Evolutionary conservation across 2,329 filamentous ascomycete genomes (phyloP).

Genomic region (Cladosporium phlei): DNA sequence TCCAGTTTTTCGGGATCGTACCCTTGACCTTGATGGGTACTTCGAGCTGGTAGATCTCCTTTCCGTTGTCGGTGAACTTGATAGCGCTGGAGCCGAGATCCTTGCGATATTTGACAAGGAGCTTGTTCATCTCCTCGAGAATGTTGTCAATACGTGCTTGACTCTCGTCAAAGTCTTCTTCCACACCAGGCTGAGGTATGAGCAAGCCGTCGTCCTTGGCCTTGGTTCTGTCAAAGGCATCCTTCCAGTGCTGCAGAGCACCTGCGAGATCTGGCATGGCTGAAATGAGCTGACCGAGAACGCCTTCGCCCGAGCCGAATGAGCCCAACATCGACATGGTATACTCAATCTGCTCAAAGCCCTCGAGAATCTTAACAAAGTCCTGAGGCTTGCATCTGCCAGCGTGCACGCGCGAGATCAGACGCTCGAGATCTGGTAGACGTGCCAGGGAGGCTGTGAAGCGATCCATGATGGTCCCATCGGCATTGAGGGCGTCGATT

Average conservation of each 20-base stretch:
- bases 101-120: conserved; percentile 67
- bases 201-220: conserved; percentile 76
- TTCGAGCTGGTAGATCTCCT: conserved; percentile 95
- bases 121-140: conserved; percentile 63
- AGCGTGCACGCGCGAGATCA: conserved; percentile 92
- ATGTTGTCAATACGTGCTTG: conserved; percentile 71
- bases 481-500: conserved; percentile 85
- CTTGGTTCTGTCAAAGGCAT: conserved; percentile 78
- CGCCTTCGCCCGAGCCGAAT: conserved; percentile 70
- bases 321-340: conserved; percentile 75
- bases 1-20: conserved; percentile 73
- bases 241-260: conserved; percentile 78
- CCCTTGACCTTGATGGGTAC: conserved; percentile 76
- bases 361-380: conserved; percentile 88
- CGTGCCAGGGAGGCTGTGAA: conserved; percentile 85
- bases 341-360: conserved; percentile 96
- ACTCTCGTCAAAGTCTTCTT: conserved; percentile 86
- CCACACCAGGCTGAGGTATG: conserved; percentile 79
- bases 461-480: conserved; percentile 73
- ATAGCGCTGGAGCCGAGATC: conserved; percentile 67
- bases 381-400: conserved; percentile 85
- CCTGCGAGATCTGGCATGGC: conserved; percentile 80
- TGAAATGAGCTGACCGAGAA: conserved; percentile 76
- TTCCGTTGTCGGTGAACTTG: conserved; percentile 68
- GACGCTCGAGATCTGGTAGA: conserved; percentile 87